Evolutionary conservation across 352 stramenopile species (phyloP).

Genomic region (Phytophthora pisi): DNA sequence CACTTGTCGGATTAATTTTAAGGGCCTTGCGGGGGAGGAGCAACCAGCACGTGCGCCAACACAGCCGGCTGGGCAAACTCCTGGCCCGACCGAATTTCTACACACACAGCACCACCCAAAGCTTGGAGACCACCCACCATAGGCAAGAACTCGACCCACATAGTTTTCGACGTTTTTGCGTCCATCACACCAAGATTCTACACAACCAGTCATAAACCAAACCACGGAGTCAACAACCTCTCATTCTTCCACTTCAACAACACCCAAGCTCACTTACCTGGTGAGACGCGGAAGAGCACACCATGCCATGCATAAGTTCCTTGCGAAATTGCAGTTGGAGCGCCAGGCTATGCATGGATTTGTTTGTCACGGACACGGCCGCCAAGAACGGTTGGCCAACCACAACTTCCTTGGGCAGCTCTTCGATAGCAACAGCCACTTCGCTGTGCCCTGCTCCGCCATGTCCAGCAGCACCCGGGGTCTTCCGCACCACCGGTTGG

Average conservation of each 20-base stretch:
- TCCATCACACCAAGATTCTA: conserved; percentile 74
- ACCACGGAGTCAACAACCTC: neutral
- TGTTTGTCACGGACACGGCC: conserved; percentile 66
- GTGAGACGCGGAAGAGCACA: conserved; percentile 73
- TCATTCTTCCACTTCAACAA: neutral
- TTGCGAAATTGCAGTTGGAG: conserved; percentile 85
- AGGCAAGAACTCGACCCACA: conserved; percentile 73
- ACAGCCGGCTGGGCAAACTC: conserved; percentile 58
- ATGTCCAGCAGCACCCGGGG: conserved; percentile 11
- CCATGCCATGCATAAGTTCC: conserved; percentile 69
- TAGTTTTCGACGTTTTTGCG: conserved; percentile 43
- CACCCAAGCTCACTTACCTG: conserved; percentile 49
- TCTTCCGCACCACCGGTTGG: conserved; percentile 77
- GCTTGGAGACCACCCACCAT: conserved; percentile 69
- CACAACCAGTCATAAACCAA: neutral
- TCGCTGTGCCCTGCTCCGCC: conserved; percentile 30
- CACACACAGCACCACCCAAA: conserved; percentile 62
- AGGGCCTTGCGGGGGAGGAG: conserved; percentile 26
- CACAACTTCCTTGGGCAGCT: conserved; percentile 53
- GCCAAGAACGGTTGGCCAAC: conserved; percentile 63
- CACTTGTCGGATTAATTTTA: conserved; percentile 15
- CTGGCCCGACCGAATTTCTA: conserved; percentile 68
- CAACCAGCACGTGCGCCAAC: conserved; percentile 64
- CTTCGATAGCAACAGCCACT: conserved; percentile 48
- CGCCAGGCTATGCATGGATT: conserved; percentile 57